phyloP scores from a whole-genome alignment of 2,329 filamentous ascomycete species.

The Tolypocladium album region DNA sequence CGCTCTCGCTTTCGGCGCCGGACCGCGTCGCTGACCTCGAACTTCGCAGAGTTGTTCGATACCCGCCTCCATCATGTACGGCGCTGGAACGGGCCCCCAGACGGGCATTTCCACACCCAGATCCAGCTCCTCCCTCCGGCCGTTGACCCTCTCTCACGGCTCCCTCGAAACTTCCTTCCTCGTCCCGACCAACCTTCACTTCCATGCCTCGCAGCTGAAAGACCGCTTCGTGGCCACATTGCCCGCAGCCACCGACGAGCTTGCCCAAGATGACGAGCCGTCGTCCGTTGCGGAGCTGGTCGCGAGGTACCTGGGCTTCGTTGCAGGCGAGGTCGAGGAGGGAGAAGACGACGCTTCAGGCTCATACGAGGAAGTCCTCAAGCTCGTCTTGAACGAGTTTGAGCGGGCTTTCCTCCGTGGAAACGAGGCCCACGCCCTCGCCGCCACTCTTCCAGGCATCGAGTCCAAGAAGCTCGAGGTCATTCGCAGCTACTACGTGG shows the following conservation, averaged over 20 bases:
- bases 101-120: conserved; percentile 96
- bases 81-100: conserved; percentile 70
- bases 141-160: conserved; percentile 83
- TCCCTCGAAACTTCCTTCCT: conserved; percentile 94
- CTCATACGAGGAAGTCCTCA: conserved; percentile 85
- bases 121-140: conserved; percentile 84
- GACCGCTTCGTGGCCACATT: conserved; percentile 79
- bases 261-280: conserved; percentile 97
- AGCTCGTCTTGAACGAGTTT: conserved; percentile 89
- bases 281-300: conserved; percentile 90
- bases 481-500: conserved; percentile 84
- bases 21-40: conserved; percentile 7
- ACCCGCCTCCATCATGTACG: conserved; percentile 63
- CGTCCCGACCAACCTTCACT: conserved; percentile 90
- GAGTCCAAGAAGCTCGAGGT: conserved; percentile 85
- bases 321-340: conserved; percentile 81
- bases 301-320: conserved; percentile 83
- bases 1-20: too few relatives aligned
- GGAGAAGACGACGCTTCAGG: conserved; percentile 83
- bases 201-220: conserved; percentile 89
- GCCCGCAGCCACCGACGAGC: conserved; percentile 87
- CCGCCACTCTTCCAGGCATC: conserved; percentile 78
- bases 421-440: conserved; percentile 91
- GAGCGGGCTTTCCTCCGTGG: conserved; percentile 89
- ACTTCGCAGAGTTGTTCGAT: conserved; percentile 25